Evolutionary conservation across 1,284 basidiomycete genomes (phyloP).

Genomic region (Cryptococcus maquisensis): DNA sequence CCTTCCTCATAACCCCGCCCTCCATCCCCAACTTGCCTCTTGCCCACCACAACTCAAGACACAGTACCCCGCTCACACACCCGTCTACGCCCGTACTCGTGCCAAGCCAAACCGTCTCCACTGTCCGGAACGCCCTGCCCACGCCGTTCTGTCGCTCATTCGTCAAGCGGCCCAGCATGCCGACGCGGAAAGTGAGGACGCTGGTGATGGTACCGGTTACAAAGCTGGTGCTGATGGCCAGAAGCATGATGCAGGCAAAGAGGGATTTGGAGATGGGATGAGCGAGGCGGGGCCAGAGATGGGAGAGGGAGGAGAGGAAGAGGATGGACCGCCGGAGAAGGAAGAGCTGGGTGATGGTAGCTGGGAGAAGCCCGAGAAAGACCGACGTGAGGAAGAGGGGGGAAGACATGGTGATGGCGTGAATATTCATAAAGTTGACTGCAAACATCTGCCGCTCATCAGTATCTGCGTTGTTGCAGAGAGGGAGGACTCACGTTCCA

Average conservation of each 20-base stretch:
- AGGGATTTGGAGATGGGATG: conserved; percentile 5
- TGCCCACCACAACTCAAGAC: conserved; percentile 30
- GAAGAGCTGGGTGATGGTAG: conserved; percentile 26
- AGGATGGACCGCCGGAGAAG: conserved; percentile 22
- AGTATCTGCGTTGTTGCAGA: neutral
- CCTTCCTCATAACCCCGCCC: conserved; percentile 19
- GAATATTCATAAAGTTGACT: conserved; percentile 15
- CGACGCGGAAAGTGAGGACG: conserved; percentile 5
- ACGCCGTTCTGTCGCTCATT: neutral
- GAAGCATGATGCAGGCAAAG: conserved; percentile 8
- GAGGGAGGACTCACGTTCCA: conserved; percentile 18
- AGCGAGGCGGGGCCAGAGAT: conserved; percentile 23
- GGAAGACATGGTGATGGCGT: conserved; percentile 11
- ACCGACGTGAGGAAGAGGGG: conserved; percentile 24
- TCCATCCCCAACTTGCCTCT: conserved; percentile 17
- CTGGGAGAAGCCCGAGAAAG: conserved; percentile 25
- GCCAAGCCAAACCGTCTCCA: conserved; percentile 17
- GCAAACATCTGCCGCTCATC: conserved; percentile 22
- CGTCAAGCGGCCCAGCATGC: neutral
- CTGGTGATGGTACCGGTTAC: conserved; percentile 6
- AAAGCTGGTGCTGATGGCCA: conserved; percentile 6
- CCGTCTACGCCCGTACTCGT: conserved; percentile 20
- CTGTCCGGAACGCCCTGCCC: neutral
- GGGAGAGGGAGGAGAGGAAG: conserved; percentile 23
- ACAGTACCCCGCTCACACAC: conserved; percentile 16